Percentiles rank a stretch among this genome's conserved stretches.
These are phyloP conservation scores for Arabidopsis hybrid DNA, from an alignment of 441 rosid genomes.

Conservation along the genomic window DNA sequence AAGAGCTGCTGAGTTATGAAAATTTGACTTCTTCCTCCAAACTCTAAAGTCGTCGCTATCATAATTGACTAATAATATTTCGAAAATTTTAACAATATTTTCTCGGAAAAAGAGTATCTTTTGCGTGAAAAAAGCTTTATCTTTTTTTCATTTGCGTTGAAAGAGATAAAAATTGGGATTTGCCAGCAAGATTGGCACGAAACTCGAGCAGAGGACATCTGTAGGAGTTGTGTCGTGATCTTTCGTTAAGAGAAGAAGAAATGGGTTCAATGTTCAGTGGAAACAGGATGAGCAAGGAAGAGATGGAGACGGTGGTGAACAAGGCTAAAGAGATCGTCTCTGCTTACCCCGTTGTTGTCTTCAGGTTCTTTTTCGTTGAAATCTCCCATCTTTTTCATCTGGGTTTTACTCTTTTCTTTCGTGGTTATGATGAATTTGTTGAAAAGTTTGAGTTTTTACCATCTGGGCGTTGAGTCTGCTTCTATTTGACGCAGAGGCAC, in stretches of 20 bases:
- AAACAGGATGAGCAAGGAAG: slow-evolving; percentile 53
- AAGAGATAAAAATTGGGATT: not conserved
- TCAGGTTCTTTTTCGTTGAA: slow-evolving; percentile 51
- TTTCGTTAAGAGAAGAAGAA: slow-evolving; percentile 1
- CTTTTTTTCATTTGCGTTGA: too few species aligned
- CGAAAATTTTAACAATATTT: too few species aligned
- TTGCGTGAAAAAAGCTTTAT: too few species aligned
- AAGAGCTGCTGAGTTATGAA: not conserved
- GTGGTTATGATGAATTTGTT: not conserved
- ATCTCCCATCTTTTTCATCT: too few species aligned
- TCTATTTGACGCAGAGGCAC: not conserved
- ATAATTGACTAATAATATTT: too few species aligned
- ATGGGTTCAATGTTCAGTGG: slow-evolving; percentile 64
- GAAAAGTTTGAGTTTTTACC: slow-evolving; percentile 25
- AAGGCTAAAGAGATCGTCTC: slow-evolving; percentile 65
- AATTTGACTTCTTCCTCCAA: not conserved
- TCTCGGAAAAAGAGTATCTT: too few species aligned
- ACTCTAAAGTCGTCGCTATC: slow-evolving; percentile 3
- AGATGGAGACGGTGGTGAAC: slow-evolving; percentile 50
- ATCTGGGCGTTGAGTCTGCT: not conserved
- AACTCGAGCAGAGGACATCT: not conserved
- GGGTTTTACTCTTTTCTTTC: too few species aligned
- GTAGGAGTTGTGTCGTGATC: not conserved
- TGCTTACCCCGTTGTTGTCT: slow-evolving; percentile 68
- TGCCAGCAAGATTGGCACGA: slow-evolving; percentile 9